These are phyloP conservation scores for Colletotrichum sp. DNA, from an alignment of 2,329 filamentous ascomycete species.

Conservation along the genomic window DNA sequence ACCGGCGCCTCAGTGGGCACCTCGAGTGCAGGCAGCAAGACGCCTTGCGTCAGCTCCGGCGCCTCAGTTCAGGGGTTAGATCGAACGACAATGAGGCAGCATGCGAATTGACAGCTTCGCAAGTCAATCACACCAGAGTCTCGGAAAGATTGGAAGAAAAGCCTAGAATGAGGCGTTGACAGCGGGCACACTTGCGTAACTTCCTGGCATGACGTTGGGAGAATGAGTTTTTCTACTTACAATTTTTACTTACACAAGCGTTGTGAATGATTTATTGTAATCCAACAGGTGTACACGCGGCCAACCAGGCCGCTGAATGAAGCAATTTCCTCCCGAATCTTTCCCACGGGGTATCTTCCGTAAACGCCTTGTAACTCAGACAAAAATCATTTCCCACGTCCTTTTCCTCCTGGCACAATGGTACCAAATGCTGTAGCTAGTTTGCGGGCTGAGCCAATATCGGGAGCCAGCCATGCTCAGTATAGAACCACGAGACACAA, in stretches of 20 bases:
- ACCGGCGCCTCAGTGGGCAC: no score
- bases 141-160: no score
- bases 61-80: no score
- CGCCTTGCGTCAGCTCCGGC: no score
- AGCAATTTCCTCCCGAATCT: neutral
- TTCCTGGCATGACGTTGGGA: neutral
- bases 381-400: neutral
- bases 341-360: slow-evolving; percentile 15
- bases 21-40: no score
- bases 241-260: neutral
- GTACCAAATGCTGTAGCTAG: neutral
- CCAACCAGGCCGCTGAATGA: neutral
- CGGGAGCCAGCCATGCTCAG: no score
- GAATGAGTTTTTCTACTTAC: neutral
- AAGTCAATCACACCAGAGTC: no score
- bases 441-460: neutral
- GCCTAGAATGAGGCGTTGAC: no score
- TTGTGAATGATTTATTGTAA: neutral
- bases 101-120: no score
- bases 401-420: neutral
- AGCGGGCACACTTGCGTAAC: no score
- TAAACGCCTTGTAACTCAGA: slow-evolving; percentile 12
- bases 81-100: no score
- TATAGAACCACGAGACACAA: neutral
- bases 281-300: neutral